phyloP scores from a whole-genome alignment of 2,329 filamentous ascomycete species.

The Penicillium carneum region DNA sequence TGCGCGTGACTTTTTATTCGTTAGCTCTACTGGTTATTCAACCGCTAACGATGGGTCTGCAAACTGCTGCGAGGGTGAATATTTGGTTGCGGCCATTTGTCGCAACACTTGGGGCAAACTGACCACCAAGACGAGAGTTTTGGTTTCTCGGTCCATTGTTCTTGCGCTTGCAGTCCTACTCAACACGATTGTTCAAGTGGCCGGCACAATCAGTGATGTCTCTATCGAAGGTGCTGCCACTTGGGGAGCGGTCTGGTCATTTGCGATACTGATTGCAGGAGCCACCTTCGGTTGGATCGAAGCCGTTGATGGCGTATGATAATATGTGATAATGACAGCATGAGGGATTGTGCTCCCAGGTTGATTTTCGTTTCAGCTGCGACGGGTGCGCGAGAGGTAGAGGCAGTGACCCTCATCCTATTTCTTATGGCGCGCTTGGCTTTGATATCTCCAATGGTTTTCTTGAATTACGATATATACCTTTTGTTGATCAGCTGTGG shows the following conservation, averaged over 20 bases:
- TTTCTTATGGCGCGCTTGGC: neutral
- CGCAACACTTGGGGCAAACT: constrained; percentile 67
- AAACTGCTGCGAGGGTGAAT: constrained; percentile 70
- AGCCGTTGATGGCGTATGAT: constrained; percentile 48
- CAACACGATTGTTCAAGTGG: constrained; percentile 70
- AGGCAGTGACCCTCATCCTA: neutral
- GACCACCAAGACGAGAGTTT: constrained; percentile 66
- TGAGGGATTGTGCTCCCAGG: neutral
- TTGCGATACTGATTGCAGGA: constrained; percentile 51
- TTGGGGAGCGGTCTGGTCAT: constrained; percentile 79
- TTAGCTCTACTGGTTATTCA: constrained; percentile 58
- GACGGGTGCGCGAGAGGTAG: neutral
- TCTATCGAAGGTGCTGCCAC: constrained; percentile 72
- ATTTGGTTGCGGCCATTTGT: constrained; percentile 71
- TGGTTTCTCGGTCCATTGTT: constrained; percentile 68
- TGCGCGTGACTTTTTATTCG: constrained; percentile 77
- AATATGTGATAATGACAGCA: neutral
- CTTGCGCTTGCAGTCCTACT: constrained; percentile 56
- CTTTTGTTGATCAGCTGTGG: neutral
- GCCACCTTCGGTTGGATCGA: constrained; percentile 51
- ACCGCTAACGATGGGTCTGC: constrained; percentile 62
- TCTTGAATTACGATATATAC: neutral
- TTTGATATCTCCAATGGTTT: neutral
- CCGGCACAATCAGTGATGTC: constrained; percentile 72
- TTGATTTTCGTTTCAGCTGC: constrained; percentile 8